Conservation (phyloP, 164 flowering plant species). For the Santalum album region DNA sequence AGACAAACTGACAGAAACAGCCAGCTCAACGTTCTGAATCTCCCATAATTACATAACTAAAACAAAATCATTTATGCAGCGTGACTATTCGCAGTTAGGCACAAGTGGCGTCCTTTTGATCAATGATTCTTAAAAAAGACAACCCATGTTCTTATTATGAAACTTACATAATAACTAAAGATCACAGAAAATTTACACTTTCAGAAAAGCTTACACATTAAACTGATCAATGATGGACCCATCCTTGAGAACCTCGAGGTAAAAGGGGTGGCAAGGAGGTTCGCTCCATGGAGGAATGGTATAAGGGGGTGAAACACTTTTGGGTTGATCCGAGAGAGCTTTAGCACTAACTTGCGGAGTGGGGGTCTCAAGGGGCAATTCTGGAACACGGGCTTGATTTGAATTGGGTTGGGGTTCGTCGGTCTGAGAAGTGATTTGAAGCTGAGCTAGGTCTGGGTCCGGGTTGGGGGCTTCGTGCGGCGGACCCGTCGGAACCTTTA, state of each 20-base stretch:
- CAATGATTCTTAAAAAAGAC: too few species aligned
- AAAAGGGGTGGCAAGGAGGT: slow-evolving; percentile 53
- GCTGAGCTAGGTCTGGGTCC: not conserved
- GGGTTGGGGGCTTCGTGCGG: not conserved
- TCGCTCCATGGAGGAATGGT: slow-evolving; percentile 81
- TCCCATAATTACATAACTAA: too few species aligned
- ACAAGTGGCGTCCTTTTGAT: too few species aligned
- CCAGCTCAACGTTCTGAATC: too few species aligned
- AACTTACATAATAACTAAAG: not conserved
- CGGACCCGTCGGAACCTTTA: not conserved
- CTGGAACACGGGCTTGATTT: not conserved
- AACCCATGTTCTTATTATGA: not conserved
- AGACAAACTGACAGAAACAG: too few species aligned
- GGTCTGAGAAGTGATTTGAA: not conserved
- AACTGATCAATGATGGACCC: slow-evolving; percentile 66
- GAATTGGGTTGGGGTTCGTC: slow-evolving; percentile 1
- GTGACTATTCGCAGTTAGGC: too few species aligned
- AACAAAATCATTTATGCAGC: too few species aligned
- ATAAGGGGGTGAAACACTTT: slow-evolving; percentile 45
- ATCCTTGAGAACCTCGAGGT: slow-evolving; percentile 76
- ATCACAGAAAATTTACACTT: not conserved
- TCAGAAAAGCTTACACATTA: slow-evolving; percentile 42
- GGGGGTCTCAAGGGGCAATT: not conserved
- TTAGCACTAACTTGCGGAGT: slow-evolving; percentile 3
- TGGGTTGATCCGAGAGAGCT: slow-evolving; percentile 5